Evolutionary conservation across 768 basidiomycete species (phyloP).

Genomic region (Fomitopsis serialis): DNA sequence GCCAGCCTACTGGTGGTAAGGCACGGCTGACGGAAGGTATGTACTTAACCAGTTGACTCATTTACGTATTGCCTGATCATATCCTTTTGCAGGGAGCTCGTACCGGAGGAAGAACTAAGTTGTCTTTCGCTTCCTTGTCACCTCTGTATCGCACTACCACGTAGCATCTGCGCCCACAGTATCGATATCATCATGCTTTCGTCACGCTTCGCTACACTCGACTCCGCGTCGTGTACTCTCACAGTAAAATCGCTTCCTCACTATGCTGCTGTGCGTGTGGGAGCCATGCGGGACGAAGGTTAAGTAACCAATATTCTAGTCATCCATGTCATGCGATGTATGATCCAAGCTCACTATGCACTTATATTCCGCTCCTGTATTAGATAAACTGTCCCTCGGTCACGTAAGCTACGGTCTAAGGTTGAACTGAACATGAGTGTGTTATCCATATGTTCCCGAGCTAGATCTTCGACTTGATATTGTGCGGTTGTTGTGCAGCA

Average conservation of each 20-base stretch:
- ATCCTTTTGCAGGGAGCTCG: constrained; percentile 69
- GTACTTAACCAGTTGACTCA: constrained; percentile 20
- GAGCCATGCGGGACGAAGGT: too few species aligned
- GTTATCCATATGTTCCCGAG: not conserved
- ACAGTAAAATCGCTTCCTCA: too few species aligned
- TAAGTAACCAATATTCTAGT: constrained; percentile 4
- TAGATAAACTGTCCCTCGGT: too few species aligned
- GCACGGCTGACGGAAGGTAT: constrained; percentile 96
- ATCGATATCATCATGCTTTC: not conserved
- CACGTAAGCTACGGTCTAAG: too few species aligned
- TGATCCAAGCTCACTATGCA: too few species aligned
- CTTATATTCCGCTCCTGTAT: too few species aligned
- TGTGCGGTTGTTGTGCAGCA: not conserved
- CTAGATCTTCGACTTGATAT: constrained; percentile 11
- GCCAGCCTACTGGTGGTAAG: constrained; percentile 98
- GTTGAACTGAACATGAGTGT: too few species aligned
- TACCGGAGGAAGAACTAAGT: constrained; percentile 91
- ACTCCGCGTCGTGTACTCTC: too few species aligned
- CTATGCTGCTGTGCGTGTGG: too few species aligned
- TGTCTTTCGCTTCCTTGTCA: constrained; percentile 15
- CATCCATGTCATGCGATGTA: constrained; percentile 8
- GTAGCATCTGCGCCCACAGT: not conserved
- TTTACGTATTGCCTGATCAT: constrained; percentile 4
- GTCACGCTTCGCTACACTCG: not conserved
- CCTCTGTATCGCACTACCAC: constrained; percentile 10